Percentiles rank a stretch among this genome's conserved stretches.
Conservation (phyloP, 352 stramenopile genomes). For the Globisporangium megalacanthum region DNA sequence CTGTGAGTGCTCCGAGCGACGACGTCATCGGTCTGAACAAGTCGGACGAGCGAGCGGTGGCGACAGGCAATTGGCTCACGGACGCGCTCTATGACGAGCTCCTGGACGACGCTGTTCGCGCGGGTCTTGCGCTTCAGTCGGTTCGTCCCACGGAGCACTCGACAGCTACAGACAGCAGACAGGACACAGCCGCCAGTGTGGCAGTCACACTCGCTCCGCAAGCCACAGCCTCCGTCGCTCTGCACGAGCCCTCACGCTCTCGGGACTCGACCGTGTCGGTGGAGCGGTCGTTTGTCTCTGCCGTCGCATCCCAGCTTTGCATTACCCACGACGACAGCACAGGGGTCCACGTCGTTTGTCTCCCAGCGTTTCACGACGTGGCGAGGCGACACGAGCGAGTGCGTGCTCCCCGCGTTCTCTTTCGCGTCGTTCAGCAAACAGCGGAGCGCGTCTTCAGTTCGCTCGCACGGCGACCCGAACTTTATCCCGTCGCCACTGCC, state of each 20-base stretch:
- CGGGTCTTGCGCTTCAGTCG: background rate
- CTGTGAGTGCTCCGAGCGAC: background rate
- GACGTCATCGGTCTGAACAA: background rate
- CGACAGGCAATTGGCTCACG: background rate
- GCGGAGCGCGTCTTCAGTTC: slow-evolving; percentile 9
- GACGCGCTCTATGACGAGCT: slow-evolving; percentile 7
- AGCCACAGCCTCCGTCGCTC: no score
- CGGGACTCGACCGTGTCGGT: background rate
- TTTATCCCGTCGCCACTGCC: no score
- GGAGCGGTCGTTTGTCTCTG: background rate
- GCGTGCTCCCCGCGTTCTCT: slow-evolving; percentile 11
- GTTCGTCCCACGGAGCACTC: background rate
- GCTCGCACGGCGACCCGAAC: background rate
- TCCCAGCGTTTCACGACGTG: background rate
- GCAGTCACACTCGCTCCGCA: no score
- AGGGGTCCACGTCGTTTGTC: background rate
- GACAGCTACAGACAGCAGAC: no score
- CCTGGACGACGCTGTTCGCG: background rate
- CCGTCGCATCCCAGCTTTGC: background rate
- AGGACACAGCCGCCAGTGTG: no score
- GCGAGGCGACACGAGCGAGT: background rate
- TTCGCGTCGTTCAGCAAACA: slow-evolving; percentile 19
- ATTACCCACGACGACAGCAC: background rate
- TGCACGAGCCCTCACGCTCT: background rate
- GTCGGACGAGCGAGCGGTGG: no score